Conservation (phyloP, 257 asterid species). For the Forsythia viridissima region DNA sequence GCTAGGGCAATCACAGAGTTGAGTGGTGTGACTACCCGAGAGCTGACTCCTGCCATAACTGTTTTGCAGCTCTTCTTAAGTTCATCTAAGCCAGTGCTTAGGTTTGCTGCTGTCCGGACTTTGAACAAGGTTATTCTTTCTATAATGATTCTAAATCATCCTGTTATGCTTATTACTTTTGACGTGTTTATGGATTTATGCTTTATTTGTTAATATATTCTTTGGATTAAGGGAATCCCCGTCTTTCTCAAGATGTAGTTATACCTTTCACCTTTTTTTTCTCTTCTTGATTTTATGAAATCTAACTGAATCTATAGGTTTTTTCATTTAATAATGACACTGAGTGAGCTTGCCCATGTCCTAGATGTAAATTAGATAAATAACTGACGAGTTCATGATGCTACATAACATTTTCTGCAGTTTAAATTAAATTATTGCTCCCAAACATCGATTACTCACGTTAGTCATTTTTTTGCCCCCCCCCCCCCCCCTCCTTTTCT, state of each 20-base stretch:
- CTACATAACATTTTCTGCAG: neutral
- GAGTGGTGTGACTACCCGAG: slow-evolving; percentile 78
- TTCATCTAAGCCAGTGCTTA: slow-evolving; percentile 89
- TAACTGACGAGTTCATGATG: neutral
- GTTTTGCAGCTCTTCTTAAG: slow-evolving; percentile 87
- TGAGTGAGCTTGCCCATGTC: neutral
- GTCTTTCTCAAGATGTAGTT: slow-evolving; percentile 9
- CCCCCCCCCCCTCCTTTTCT: neutral
- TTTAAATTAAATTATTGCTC: neutral
- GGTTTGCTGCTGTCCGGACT: slow-evolving; percentile 97
- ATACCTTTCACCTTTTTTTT: neutral
- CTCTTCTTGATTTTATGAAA: neutral
- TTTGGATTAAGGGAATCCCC: slow-evolving; percentile 6
- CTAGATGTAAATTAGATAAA: neutral
- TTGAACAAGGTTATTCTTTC: slow-evolving; percentile 72
- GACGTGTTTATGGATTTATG: neutral
- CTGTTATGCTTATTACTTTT: neutral
- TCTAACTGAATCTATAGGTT: neutral
- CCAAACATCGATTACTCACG: neutral
- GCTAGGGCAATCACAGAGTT: slow-evolving; percentile 95
- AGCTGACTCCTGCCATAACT: slow-evolving; percentile 92
- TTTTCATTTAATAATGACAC: neutral
- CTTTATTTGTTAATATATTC: neutral
- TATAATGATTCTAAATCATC: slow-evolving; percentile 5
- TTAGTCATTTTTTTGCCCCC: neutral